Conservation (phyloP, 306 rosid genomes). For the Rubus parviflorus region DNA sequence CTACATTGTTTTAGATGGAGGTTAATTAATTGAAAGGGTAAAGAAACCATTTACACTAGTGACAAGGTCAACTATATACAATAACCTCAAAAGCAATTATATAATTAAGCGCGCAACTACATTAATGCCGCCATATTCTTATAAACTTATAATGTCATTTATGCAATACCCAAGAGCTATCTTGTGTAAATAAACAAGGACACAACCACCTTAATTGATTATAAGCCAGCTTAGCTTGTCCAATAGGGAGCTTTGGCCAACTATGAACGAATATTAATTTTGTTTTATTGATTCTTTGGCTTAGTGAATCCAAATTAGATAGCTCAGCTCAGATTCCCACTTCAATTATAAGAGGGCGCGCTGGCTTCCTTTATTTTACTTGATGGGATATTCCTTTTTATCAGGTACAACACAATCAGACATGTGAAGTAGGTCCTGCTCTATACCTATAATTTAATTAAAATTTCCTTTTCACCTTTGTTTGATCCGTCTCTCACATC, state of each 20-base stretch:
- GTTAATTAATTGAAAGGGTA: too few relatives aligned
- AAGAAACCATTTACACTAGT: too few relatives aligned
- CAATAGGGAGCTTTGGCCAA: constrained; percentile 13
- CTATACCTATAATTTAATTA: not conserved
- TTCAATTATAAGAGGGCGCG: constrained; percentile 14
- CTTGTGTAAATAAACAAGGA: not conserved
- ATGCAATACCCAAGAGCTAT: not conserved
- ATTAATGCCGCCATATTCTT: not conserved
- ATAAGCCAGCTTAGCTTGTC: constrained; percentile 3
- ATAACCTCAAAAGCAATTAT: not conserved
- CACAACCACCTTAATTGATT: not conserved
- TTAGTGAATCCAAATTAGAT: constrained; percentile 9
- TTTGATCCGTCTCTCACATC: constrained; percentile 30
- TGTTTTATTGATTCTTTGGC: constrained; percentile 6
- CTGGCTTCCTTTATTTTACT: not conserved
- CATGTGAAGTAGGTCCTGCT: constrained; percentile 29
- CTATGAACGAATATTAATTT: not conserved
- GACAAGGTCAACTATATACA: not conserved
- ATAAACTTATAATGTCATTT: not conserved
- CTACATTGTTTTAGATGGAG: not conserved
- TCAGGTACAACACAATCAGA: not conserved
- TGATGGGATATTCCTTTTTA: constrained; percentile 29
- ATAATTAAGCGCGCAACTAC: not conserved
- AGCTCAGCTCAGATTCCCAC: constrained; percentile 46
- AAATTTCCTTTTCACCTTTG: constrained; percentile 18